Percentiles rank a stretch among this genome's conserved stretches.
phyloP scores from a whole-genome alignment of 768 basidiomycete genomes.

The Megacollybia marginata region DNA sequence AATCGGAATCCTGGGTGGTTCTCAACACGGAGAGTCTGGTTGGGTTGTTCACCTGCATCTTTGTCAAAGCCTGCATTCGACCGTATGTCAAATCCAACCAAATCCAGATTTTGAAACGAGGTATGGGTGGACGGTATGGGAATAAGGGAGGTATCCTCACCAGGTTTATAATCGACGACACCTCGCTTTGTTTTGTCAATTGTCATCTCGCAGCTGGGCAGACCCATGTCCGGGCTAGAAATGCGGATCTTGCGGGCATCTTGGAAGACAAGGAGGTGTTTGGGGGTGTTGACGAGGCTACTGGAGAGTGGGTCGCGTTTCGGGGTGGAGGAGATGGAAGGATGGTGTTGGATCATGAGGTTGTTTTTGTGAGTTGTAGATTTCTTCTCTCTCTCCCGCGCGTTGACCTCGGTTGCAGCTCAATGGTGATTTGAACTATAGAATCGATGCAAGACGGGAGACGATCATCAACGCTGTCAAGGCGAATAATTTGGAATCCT shows the following conservation, averaged over 20 bases:
- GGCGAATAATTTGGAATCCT: slow-evolving; percentile 52
- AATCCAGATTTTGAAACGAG: slow-evolving; percentile 83
- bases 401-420: slow-evolving; percentile 34
- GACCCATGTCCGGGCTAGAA: slow-evolving; percentile 70
- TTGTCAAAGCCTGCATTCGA: slow-evolving; percentile 57
- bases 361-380: slow-evolving; percentile 65
- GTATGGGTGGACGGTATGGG: slow-evolving; percentile 89
- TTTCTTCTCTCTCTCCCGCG: background rate
- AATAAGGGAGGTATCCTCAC: slow-evolving; percentile 97
- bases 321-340: slow-evolving; percentile 90
- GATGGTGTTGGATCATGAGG: slow-evolving; percentile 91
- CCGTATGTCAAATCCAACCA: slow-evolving; percentile 54
- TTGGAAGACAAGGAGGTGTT: slow-evolving; percentile 77
- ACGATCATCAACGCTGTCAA: slow-evolving; percentile 65
- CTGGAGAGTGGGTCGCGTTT: slow-evolving; percentile 58
- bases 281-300: slow-evolving; percentile 18
- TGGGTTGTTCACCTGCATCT: slow-evolving; percentile 74
- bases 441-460: slow-evolving; percentile 89
- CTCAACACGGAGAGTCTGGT: slow-evolving; percentile 83
- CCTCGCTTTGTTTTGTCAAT: slow-evolving; percentile 92
- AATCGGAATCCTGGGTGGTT: slow-evolving; percentile 69
- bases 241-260: slow-evolving; percentile 82
- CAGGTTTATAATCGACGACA: slow-evolving; percentile 84
- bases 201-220: slow-evolving; percentile 97
- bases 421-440: slow-evolving; percentile 95